These are phyloP conservation scores for Avena sativa DNA, from an alignment of 176 grass and related monocot genomes.

Conservation along the genomic window DNA sequence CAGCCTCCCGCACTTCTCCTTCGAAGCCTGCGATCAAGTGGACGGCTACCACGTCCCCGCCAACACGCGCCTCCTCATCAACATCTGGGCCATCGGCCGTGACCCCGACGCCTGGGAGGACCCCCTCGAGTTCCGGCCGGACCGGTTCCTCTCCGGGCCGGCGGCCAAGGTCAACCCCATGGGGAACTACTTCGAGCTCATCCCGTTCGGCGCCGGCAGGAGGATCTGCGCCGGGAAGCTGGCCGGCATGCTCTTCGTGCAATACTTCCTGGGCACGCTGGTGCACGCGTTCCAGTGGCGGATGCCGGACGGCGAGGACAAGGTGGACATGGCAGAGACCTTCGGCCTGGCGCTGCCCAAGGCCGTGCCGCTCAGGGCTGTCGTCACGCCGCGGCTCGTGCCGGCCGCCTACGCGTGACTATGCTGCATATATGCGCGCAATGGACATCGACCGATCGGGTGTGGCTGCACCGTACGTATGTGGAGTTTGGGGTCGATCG, in stretches of 20 bases:
- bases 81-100: conserved; percentile 86
- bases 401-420: conserved; percentile 32
- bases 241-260: conserved; percentile 83
- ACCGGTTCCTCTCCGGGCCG: conserved; percentile 57
- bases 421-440: neutral
- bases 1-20: conserved; percentile 81
- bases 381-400: conserved; percentile 46
- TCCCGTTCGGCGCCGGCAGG: conserved; percentile 78
- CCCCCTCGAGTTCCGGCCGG: conserved; percentile 72
- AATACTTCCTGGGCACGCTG: conserved; percentile 67
- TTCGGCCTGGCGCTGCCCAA: conserved; percentile 76
- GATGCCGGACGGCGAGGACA: conserved; percentile 57
- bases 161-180: conserved; percentile 56
- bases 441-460: neutral
- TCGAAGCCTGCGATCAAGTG: conserved; percentile 60
- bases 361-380: conserved; percentile 65
- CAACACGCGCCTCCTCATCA: conserved; percentile 70
- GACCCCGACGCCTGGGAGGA: conserved; percentile 61
- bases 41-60: conserved; percentile 58
- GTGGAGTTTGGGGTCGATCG: too few relatives aligned
- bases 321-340: conserved; percentile 69
- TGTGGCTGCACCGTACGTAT: too few relatives aligned
- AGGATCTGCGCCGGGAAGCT: conserved; percentile 87
- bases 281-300: conserved; percentile 79
- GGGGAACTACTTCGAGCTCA: conserved; percentile 84